Evolutionary conservation across 352 stramenopile genomes (phyloP), one percentile per base, ranked within the genome.

Genomic region (Globisporangium takayamanum): DNA sequence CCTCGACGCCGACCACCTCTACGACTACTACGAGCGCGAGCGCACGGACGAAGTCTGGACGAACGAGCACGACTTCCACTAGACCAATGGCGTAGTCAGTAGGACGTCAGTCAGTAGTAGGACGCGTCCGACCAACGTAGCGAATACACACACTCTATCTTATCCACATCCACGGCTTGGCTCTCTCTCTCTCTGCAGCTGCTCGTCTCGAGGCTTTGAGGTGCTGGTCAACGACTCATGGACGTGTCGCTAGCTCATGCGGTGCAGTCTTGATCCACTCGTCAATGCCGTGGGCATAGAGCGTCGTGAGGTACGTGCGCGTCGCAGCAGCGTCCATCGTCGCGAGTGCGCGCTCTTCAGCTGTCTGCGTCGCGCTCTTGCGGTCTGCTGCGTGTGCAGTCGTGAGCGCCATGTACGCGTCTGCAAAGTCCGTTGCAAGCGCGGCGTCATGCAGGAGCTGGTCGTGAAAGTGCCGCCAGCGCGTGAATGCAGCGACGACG

Each of bases 21-120:
- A 99, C 69, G 96, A 99, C 67, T 98, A 99, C 70, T 99, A 99
- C 81, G 74, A 96, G 67, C 76, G 78, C 53, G 96, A 99, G 72
- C 88, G 82, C 60, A 78, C 94, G 62, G 64, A 78, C 44, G 90
- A 98, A 70, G 92, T 82, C 47, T 99, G 96, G 96, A 98, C 92
- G n/a, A 71, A 94, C 64, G 73, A 85, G 53, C 84, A 94, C 67
- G 96, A 99, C 62, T 99, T 97, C 82, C 96, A 99, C 85, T 99
- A 56, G 50, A 39, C 8, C 20, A 4, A 50, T 6, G 36, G 15
- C 39, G 20, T 44, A n/a, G 54, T 45, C 12, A 28, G 44, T 51
- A 33, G 56, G 57, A 22, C 63, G 15, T 15, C 10, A 7, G 16
- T 46, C 41, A 55, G 52, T 60, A 66, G 20, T 60, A 45, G 54